These are phyloP conservation scores for Aquilaria malaccensis DNA, from an alignment of 345 rosid species.

Conservation along the genomic window DNA sequence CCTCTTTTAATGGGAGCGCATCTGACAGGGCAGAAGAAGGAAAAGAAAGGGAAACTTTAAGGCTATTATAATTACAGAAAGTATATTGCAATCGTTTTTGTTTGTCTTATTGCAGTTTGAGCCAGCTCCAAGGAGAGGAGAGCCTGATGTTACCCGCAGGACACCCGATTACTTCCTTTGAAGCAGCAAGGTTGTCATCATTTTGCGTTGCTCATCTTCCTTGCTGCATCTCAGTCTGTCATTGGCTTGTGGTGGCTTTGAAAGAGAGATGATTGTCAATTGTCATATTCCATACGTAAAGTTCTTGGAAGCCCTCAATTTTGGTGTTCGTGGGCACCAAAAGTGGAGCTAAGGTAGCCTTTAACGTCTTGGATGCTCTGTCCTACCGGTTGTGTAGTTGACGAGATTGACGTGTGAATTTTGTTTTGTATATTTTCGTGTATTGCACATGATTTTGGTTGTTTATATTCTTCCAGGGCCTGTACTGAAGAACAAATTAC, in stretches of 20 bases:
- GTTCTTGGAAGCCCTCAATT: neutral
- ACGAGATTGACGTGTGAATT: conserved; percentile 7
- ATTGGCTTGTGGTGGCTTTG: no score
- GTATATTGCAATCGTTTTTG: neutral
- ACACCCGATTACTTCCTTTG: conserved; percentile 94
- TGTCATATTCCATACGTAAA: neutral
- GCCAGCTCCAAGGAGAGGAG: conserved; percentile 99
- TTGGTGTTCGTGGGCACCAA: conserved; percentile 8
- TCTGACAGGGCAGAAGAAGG: no score
- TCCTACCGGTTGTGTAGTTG: conserved; percentile 16
- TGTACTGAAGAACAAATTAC: conserved; percentile 3
- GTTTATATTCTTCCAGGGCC: neutral
- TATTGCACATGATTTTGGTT: neutral
- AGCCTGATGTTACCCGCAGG: conserved; percentile 95
- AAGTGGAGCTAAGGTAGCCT: conserved; percentile 16
- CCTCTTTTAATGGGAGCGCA: no score
- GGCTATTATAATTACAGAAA: no score
- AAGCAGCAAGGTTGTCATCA: neutral
- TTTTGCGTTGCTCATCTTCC: neutral
- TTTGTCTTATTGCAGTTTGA: conserved; percentile 57
- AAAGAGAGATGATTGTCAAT: no score
- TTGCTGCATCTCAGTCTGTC: neutral
- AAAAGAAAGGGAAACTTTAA: no score
- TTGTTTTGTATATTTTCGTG: conserved; percentile 17
- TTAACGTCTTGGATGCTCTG: conserved; percentile 5